Percentiles rank a stretch among this genome's conserved stretches.
Conservation (phyloP, 148 eudicot genomes). For the Amaranthus hypochondriacus region DNA sequence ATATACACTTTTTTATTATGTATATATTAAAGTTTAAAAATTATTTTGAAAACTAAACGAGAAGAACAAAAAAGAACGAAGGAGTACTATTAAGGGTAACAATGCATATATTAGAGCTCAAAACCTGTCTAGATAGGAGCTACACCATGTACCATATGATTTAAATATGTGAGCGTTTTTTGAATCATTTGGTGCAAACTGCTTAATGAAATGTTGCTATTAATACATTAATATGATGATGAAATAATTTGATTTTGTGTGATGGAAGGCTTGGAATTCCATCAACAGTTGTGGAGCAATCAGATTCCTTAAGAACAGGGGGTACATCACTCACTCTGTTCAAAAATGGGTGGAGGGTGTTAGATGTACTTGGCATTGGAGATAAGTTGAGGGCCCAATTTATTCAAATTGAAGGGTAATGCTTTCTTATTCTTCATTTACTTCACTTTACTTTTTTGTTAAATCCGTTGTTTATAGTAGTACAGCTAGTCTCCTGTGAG, state of each 20-base stretch:
- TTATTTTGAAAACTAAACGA: too few relatives aligned
- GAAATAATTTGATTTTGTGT: background rate
- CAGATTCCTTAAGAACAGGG: constrained; percentile 61
- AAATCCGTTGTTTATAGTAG: background rate
- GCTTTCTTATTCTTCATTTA: background rate
- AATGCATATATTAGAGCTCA: too few relatives aligned
- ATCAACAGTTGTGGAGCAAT: constrained; percentile 72
- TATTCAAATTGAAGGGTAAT: constrained; percentile 78
- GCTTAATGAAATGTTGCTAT: background rate
- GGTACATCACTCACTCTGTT: constrained; percentile 77
- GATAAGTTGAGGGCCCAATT: constrained; percentile 60
- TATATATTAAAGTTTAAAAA: too few relatives aligned
- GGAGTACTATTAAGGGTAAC: too few relatives aligned
- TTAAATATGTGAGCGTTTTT: too few relatives aligned
- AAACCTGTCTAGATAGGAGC: too few relatives aligned
- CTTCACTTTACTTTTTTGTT: background rate
- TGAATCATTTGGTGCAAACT: background rate
- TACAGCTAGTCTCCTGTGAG: too few relatives aligned
- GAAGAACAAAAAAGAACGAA: too few relatives aligned
- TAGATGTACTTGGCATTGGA: constrained; percentile 88
- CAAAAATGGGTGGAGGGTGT: constrained; percentile 80
- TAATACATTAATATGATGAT: background rate
- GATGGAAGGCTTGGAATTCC: constrained; percentile 55
- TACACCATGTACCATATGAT: too few relatives aligned
- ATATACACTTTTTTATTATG: too few relatives aligned